A percentile compares a stretch with the other conserved stretches of the same genome.
Evolutionary conservation across 2,329 filamentous ascomycete genomes (phyloP).

Genomic region (Clarireedia monteithiana): DNA sequence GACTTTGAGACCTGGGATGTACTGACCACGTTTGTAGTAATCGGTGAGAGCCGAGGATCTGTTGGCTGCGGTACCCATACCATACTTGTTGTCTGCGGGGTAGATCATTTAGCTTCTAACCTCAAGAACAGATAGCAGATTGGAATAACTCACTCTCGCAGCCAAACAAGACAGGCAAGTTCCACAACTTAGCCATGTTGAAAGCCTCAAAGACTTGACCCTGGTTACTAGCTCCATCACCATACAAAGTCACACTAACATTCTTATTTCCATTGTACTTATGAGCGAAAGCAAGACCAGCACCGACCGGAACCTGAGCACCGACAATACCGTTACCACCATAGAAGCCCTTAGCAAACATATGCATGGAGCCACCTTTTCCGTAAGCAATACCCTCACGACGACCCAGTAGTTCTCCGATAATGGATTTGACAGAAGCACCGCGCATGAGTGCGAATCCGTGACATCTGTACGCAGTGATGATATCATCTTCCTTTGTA

Average conservation of each 20-base stretch:
- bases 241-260: slow-evolving; percentile 83
- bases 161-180: slow-evolving; percentile 87
- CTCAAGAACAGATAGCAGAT: not conserved
- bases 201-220: slow-evolving; percentile 99
- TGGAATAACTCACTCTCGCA: slow-evolving; percentile 75
- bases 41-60: slow-evolving; percentile 94
- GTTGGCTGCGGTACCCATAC: slow-evolving; percentile 95
- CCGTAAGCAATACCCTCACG: slow-evolving; percentile 96
- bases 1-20: slow-evolving; percentile 98
- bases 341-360: slow-evolving; percentile 98
- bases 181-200: slow-evolving; percentile 99
- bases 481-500: slow-evolving; percentile 83
- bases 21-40: slow-evolving; percentile 99
- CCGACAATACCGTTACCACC: slow-evolving; percentile 99
- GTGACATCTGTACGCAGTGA: slow-evolving; percentile 98
- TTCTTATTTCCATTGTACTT: slow-evolving; percentile 86
- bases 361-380: slow-evolving; percentile 99
- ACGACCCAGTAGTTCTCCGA: slow-evolving; percentile 90
- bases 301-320: slow-evolving; percentile 94
- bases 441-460: slow-evolving; percentile 97
- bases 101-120: not conserved
- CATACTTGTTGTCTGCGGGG: slow-evolving; percentile 92
- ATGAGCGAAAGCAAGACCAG: slow-evolving; percentile 93
- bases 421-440: slow-evolving; percentile 81
- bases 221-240: slow-evolving; percentile 98